Evolutionary conservation across 495 filamentous ascomycete genomes (phyloP).

Genomic region (Sporormia fimetaria): DNA sequence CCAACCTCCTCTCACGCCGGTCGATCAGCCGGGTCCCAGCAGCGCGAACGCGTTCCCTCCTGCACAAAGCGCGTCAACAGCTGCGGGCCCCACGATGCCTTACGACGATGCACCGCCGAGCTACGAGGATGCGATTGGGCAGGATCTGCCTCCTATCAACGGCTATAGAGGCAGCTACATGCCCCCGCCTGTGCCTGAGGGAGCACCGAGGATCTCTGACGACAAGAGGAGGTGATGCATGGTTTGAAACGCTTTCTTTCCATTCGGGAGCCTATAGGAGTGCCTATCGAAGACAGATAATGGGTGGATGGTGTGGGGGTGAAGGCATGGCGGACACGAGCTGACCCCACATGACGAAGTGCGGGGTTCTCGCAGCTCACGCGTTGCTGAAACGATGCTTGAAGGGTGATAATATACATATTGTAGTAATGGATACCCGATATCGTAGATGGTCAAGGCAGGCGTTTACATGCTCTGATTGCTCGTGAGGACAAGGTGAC

Average conservation of each 20-base stretch:
- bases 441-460: too few species aligned
- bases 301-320: too few species aligned
- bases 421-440: too few species aligned
- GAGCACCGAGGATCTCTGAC: constrained; percentile 18
- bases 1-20: constrained; percentile 22
- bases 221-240: constrained; percentile 19
- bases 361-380: too few species aligned
- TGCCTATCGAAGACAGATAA: too few species aligned
- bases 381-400: too few species aligned
- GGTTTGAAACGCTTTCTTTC: neutral
- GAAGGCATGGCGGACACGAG: too few species aligned
- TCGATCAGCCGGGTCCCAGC: constrained; percentile 6
- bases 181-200: constrained; percentile 38
- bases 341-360: too few species aligned
- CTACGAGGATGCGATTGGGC: constrained; percentile 68
- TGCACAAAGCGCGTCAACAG: constrained; percentile 12
- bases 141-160: constrained; percentile 54
- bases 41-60: constrained; percentile 17
- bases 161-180: constrained; percentile 54
- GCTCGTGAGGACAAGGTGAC: too few species aligned
- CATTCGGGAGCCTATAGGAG: too few species aligned
- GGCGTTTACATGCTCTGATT: too few species aligned
- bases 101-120: constrained; percentile 36
- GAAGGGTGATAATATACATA: too few species aligned
- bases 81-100: constrained; percentile 9